These are phyloP conservation scores for Didymella pinodella DNA, from an alignment of 2,329 filamentous ascomycete genomes.

Conservation along the genomic window DNA sequence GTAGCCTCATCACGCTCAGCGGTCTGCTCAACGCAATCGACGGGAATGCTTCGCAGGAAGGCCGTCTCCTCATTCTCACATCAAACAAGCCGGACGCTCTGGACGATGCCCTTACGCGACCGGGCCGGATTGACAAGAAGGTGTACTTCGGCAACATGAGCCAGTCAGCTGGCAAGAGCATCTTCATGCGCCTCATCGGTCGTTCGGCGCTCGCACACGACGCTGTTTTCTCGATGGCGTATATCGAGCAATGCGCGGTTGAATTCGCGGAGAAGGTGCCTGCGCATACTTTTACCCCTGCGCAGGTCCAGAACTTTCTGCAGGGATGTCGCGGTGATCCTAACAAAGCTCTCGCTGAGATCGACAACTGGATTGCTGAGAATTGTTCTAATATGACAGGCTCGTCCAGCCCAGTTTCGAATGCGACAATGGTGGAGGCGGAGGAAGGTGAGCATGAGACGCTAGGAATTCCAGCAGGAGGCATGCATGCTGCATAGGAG, in stretches of 20 bases:
- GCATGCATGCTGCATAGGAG: background rate
- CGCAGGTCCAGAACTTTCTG: slow-evolving; percentile 45
- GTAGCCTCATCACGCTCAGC: slow-evolving; percentile 65
- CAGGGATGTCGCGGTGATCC: slow-evolving; percentile 41
- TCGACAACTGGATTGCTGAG: slow-evolving; percentile 34
- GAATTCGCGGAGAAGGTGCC: slow-evolving; percentile 42
- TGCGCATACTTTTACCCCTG: slow-evolving; percentile 39
- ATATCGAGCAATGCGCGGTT: slow-evolving; percentile 34
- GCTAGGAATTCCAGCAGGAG: background rate
- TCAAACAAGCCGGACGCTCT: slow-evolving; percentile 78
- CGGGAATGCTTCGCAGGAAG: slow-evolving; percentile 79
- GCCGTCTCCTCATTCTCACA: slow-evolving; percentile 81
- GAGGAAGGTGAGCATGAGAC: slow-evolving; percentile 11
- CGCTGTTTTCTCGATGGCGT: slow-evolving; percentile 25
- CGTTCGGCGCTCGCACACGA: slow-evolving; percentile 32
- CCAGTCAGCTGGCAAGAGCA: slow-evolving; percentile 29
- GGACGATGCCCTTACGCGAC: slow-evolving; percentile 75
- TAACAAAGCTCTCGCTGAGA: slow-evolving; percentile 27
- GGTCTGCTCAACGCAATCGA: slow-evolving; percentile 80
- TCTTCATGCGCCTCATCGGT: slow-evolving; percentile 45
- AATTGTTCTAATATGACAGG: slow-evolving; percentile 11
- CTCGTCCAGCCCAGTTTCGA: slow-evolving; percentile 14
- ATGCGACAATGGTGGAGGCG: slow-evolving; percentile 19
- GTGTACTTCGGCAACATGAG: slow-evolving; percentile 67
- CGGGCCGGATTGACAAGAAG: slow-evolving; percentile 78